Evolutionary conservation across 2,329 filamentous ascomycete species (phyloP).

Genomic region (Monascus ruber): DNA sequence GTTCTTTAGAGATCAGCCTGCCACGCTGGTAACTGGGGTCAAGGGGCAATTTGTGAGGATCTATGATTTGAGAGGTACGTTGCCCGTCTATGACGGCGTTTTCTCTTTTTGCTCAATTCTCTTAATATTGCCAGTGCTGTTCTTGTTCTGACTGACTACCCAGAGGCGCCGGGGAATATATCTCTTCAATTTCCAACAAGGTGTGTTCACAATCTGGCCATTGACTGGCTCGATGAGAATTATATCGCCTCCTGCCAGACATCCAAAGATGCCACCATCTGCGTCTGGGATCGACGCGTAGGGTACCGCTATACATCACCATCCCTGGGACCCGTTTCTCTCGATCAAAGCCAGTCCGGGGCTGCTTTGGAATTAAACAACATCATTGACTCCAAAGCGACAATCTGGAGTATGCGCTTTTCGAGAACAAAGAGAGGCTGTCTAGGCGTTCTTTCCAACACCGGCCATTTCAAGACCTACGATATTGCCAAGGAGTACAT

Average conservation of each 20-base stretch:
- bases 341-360: conserved; percentile 27
- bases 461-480: conserved; percentile 47
- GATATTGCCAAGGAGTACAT: conserved; percentile 43
- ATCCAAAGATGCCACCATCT: conserved; percentile 46
- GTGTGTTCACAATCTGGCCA: conserved; percentile 53
- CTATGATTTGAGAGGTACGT: conserved; percentile 50
- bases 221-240: conserved; percentile 54
- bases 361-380: conserved; percentile 48
- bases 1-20: conserved; percentile 50
- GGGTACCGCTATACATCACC: conserved; percentile 27
- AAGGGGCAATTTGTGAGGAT: conserved; percentile 50
- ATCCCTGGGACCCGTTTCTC: conserved; percentile 18
- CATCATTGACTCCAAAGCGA: conserved; percentile 40
- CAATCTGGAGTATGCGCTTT: conserved; percentile 53
- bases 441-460: conserved; percentile 48
- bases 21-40: conserved; percentile 50
- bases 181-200: conserved; percentile 43
- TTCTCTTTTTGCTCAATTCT: conserved; percentile 1
- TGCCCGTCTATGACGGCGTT: conserved; percentile 1
- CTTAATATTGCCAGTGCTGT: conserved; percentile 1
- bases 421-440: conserved; percentile 47
- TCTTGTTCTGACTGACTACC: conserved; percentile 2
- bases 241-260: conserved; percentile 50
- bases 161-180: conserved; percentile 28
- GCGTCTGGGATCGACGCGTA: conserved; percentile 51